Base-by-base conservation (phyloP, 306 rosid species). In the Erythrophleum fordii region DNA sequence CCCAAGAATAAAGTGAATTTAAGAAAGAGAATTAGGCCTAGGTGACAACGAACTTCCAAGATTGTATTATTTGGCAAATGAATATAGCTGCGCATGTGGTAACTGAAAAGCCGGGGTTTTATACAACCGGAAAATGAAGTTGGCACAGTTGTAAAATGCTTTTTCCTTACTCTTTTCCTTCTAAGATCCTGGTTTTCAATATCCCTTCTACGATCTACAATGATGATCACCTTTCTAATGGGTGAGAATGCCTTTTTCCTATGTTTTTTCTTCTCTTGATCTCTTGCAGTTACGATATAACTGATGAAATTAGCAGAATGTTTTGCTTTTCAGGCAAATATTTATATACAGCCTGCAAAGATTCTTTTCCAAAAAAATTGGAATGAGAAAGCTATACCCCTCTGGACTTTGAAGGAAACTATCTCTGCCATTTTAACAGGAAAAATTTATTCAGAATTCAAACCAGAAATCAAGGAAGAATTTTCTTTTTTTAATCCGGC, bases 371-470 rank as follows among this genome's bases (percentile, higher is more conserved):
- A 16, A 8, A 14, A 20, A 59, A 45, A 14, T 53, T 60, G 66
- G 64, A 80, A 45, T 80, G 55, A 46, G 66, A 70, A 70, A 44
- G 60, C 62, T 5, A n/a, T 23, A 28, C 25, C 28, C 29, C 2
- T 69, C 29, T 46, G 28, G 3, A 72, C 14, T 55, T 55, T 11
- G 53, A 69, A 77, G 58, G 25, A 75, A 59, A 23, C 18, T 42
- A 48, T 60, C 64, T 60, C 11, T 26, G 46, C 31, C 35, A 42
- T 23, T 41, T 78, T 28, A 53, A 65, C 80, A 70, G 68, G 51
- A 72, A 81, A 78, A 86, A 83, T 65, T 75, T 76, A 49, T 46
- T 51, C 81, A 73, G 39, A 75, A 79, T 59, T 76, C 55, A 26
- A 69, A 29, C 35, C 41, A 59, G 31, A 77, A 78, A 49, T 62